Conservation (phyloP, 805 yeast species). For the Zygoascus biomembranicola region DNA sequence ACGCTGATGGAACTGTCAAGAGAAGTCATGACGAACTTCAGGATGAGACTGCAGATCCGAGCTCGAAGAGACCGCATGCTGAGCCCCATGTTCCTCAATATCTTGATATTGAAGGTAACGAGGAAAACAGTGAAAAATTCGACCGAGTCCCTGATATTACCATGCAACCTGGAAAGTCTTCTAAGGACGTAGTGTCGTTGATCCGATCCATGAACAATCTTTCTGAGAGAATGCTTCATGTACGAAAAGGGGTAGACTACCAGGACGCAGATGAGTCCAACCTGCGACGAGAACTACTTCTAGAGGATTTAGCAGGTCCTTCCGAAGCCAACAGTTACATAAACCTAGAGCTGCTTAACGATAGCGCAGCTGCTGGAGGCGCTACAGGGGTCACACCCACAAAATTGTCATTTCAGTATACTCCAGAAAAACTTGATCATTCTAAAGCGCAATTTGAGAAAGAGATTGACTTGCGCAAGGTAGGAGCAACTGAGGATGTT, state of each 20-base stretch:
- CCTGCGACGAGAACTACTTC: constrained; percentile 20
- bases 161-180: constrained; percentile 57
- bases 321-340: constrained; percentile 3
- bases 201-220: constrained; percentile 84
- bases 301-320: constrained; percentile 21
- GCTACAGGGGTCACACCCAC: neutral
- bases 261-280: constrained; percentile 11
- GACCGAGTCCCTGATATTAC: constrained; percentile 88
- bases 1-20: constrained; percentile 43
- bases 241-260: constrained; percentile 3
- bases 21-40: constrained; percentile 25
- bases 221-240: constrained; percentile 64
- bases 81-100: constrained; percentile 50
- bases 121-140: constrained; percentile 66
- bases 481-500: constrained; percentile 7
- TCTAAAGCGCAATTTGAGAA: neutral
- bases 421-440: neutral
- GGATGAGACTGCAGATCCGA: constrained; percentile 30
- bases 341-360: constrained; percentile 12
- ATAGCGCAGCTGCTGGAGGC: neutral
- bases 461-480: constrained; percentile 5
- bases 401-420: neutral
- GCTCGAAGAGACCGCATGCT: constrained; percentile 4
- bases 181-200: constrained; percentile 63
- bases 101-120: constrained; percentile 74